phyloP scores from a whole-genome alignment of 2,329 filamentous ascomycete genomes.

The Setomelanomma holmii region DNA sequence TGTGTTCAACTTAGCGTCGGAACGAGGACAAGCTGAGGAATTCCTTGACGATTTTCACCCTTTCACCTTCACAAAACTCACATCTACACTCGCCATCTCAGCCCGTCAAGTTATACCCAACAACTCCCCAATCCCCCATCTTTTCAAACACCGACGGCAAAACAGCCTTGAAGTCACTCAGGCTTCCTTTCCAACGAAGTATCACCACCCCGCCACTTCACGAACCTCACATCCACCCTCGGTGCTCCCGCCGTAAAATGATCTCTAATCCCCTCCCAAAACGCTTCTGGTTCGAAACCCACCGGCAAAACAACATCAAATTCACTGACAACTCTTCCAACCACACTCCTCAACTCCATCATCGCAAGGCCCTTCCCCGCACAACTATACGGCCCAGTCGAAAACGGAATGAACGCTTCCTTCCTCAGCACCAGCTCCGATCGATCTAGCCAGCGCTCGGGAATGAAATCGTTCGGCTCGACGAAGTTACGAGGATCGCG shows the following conservation, averaged over 20 bases:
- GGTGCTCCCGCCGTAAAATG: constrained; percentile 35
- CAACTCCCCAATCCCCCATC: too few species aligned
- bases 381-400: constrained; percentile 70
- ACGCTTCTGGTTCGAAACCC: constrained; percentile 21
- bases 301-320: constrained; percentile 57
- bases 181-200: too few species aligned
- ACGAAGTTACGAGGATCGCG: constrained; percentile 30
- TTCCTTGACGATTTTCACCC: too few species aligned
- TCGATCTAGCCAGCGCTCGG: constrained; percentile 29
- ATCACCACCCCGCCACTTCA: too few species aligned
- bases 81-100: too few species aligned
- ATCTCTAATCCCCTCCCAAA: constrained; percentile 27
- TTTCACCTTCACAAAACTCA: too few species aligned
- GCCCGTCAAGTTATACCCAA: too few species aligned
- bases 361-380: constrained; percentile 72
- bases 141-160: too few species aligned
- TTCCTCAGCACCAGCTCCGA: constrained; percentile 26
- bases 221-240: constrained; percentile 20
- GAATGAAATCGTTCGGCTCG: constrained; percentile 31
- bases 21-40: too few species aligned
- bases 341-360: constrained; percentile 67
- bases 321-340: constrained; percentile 65
- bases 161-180: too few species aligned
- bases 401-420: constrained; percentile 74
- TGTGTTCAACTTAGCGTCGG: too few species aligned